Base-by-base conservation (phyloP, 2,329 filamentous ascomycete species). In the Dothidotthia symphoricarpi region DNA sequence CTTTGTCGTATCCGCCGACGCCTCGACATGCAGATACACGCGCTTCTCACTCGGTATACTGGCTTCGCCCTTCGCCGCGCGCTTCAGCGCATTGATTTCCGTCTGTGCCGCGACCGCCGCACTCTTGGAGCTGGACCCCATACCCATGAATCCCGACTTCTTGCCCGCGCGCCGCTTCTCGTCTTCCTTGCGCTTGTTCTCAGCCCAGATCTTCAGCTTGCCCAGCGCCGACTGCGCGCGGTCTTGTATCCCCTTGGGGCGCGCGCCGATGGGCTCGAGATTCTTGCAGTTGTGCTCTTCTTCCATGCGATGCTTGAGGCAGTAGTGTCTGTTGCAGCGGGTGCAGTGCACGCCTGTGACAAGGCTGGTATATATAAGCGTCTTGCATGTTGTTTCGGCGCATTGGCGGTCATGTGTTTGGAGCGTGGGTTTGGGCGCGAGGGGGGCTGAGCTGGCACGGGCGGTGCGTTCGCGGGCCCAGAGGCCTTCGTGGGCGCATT, bases 21-120 rank as follows among this genome's bases (percentile, higher is more conserved):
- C 93, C 63, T 97, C 91, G 13, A 96, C 87, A 61, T 86, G 83
- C 1, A 98, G 61, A 61, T 97, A 97, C 2, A 98, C 70, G n/a
- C 93, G 75, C 71, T 94, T 95, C 49, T 95, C 88, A 0, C 74
- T 66, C 0, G 88, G 75, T 0, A 96, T 68, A 56, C 88, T 91
- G 8, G 82, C 81, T 49, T 97, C 91, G 1, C 94, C 94, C 70
- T 95, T 96, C 2, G 93, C 91, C 1, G 78, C 82, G 63, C 85
- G 85, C 71, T 95, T 96, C 28, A 98, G 73, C 8, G 78, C 80
- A 47, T 88, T 88, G 6, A 91, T 74, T 5, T 85, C 86, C 3
- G 82, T 73, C 13, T 86, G 53, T 2, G 83, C 77, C 32, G 82
- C 80, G 0, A 85, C 78, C 0, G 83, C 76, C 8, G 48, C 50